Conservation (phyloP, 148 eudicot genomes). For the Beta vulgaris region DNA sequence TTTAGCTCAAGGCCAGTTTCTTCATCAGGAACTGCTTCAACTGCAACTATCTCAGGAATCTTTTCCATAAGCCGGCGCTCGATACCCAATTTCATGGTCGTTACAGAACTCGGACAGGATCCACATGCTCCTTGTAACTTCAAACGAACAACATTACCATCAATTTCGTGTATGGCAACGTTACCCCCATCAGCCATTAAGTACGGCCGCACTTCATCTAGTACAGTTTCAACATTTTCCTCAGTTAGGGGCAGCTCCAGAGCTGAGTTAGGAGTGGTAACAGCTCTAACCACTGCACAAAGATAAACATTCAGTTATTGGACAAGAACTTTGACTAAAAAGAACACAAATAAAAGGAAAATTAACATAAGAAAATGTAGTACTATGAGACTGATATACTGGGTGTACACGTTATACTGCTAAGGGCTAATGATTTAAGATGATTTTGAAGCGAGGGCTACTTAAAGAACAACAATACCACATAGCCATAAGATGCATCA, state of each 20-base stretch:
- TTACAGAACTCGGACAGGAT: slow-evolving; percentile 84
- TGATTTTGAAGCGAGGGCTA: background rate
- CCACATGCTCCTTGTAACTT: slow-evolving; percentile 96
- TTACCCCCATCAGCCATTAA: slow-evolving; percentile 94
- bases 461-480: background rate
- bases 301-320: background rate
- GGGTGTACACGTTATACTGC: background rate
- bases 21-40: slow-evolving; percentile 79
- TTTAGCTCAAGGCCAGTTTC: slow-evolving; percentile 94
- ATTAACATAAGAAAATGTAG: background rate
- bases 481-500: background rate
- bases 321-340: background rate
- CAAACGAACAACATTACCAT: slow-evolving; percentile 75
- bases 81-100: slow-evolving; percentile 91
- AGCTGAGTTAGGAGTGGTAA: slow-evolving; percentile 65
- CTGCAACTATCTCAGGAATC: slow-evolving; percentile 88
- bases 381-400: background rate
- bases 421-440: background rate
- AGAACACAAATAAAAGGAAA: background rate
- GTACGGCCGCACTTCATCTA: slow-evolving; percentile 89
- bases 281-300: slow-evolving; percentile 64
- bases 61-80: slow-evolving; percentile 91
- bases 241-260: slow-evolving; percentile 76
- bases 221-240: slow-evolving; percentile 77
- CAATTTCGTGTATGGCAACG: slow-evolving; percentile 88